phyloP scores from a whole-genome alignment of 192 early-diverging fungal genomes.

The Rhizoclosmatium sp. region DNA sequence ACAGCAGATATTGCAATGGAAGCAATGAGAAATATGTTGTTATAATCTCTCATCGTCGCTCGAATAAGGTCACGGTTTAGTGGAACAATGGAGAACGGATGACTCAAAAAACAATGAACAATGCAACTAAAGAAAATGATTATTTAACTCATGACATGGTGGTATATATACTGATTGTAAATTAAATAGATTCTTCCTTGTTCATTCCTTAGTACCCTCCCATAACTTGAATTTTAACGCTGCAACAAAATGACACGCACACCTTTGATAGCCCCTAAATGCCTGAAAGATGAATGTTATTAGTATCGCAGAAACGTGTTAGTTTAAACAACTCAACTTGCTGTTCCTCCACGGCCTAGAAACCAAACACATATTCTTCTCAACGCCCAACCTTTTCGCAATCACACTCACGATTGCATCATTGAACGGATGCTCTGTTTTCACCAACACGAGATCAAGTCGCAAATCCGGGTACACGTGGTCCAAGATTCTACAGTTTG shows the following conservation, averaged over 20 bases:
- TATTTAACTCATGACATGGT: no score
- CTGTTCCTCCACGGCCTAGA: constrained; percentile 2
- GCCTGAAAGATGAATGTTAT: background rate
- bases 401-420: background rate
- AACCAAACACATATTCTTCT: background rate
- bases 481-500: constrained; percentile 62
- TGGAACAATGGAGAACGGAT: background rate
- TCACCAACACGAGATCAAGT: constrained; percentile 19
- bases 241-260: constrained; percentile 3
- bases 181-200: background rate
- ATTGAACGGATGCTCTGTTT: background rate
- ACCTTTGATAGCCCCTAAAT: constrained; percentile 14
- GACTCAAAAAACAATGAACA: background rate
- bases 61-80: no score
- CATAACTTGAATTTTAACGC: background rate
- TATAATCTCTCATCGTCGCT: background rate
- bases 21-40: background rate
- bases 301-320: background rate
- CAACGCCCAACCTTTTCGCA: constrained; percentile 9
- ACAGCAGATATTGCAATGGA: background rate
- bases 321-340: constrained; percentile 3
- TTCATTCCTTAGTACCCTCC: background rate
- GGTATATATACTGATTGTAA: background rate
- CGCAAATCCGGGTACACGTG: constrained; percentile 31
- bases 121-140: background rate